phyloP scores from a whole-genome alignment of 176 grass and related monocot genomes.

The Triticum dicoccoides region DNA sequence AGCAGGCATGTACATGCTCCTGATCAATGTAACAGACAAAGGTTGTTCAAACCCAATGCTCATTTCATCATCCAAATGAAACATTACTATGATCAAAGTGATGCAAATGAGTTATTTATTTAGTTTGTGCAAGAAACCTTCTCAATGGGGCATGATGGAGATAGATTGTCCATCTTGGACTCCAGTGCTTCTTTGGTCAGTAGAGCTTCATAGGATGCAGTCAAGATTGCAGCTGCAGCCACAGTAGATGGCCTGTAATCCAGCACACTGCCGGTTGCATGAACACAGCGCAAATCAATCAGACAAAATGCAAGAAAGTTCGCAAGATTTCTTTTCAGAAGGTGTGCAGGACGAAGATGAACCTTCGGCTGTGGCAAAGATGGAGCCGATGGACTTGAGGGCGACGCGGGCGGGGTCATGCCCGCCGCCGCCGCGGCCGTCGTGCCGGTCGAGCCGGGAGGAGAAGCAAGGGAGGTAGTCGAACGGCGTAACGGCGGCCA shows the following conservation, averaged over 20 bases:
- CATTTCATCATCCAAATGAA: not conserved
- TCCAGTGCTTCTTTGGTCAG: conserved; percentile 54
- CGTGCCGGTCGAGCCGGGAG: conserved; percentile 45
- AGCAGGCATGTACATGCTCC: conserved; percentile 72
- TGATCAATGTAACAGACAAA: conserved; percentile 42
- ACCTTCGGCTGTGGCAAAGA: conserved; percentile 53
- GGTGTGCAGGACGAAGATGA: not conserved
- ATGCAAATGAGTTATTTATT: not conserved
- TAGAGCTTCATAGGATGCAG: conserved; percentile 52
- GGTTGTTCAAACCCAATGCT: conserved; percentile 8
- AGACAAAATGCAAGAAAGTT: conserved; percentile 19
- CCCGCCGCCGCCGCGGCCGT: conserved; percentile 26
- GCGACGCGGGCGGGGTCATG: conserved; percentile 20
- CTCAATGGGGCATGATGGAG: conserved; percentile 53
- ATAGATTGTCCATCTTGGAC: conserved; percentile 46
- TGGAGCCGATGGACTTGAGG: conserved; percentile 37
- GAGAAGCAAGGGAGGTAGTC: conserved; percentile 72
- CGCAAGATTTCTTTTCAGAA: not conserved
- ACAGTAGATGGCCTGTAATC: conserved; percentile 70
- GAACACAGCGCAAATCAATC: conserved; percentile 11
- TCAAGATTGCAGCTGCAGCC: conserved; percentile 70
- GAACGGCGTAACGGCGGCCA: conserved; percentile 83
- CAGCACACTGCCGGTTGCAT: conserved; percentile 52
- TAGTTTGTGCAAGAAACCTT: conserved; percentile 39
- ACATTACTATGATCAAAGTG: conserved; percentile 15